Evolutionary conservation across 192 early-diverging fungal genomes (phyloP).

Genomic region (Coemansia nantahalensis): DNA sequence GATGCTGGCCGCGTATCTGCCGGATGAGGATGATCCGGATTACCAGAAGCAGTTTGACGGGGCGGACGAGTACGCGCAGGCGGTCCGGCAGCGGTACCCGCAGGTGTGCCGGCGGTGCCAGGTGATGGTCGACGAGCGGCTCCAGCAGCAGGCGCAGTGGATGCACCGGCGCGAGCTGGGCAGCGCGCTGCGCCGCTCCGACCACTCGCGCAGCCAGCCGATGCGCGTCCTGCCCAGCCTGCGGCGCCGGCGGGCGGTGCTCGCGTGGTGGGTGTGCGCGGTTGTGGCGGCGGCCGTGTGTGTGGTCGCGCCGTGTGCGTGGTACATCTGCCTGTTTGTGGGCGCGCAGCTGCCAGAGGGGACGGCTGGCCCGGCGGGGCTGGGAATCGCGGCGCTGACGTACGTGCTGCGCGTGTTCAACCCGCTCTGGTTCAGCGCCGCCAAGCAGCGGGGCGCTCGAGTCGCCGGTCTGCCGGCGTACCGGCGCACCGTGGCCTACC

Average conservation of each 20-base stretch:
- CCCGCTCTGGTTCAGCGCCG: conserved; percentile 40
- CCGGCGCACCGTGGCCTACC: conserved; percentile 9
- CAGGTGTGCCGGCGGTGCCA: conserved; percentile 38
- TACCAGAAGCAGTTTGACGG: conserved; percentile 6
- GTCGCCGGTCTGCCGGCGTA: conserved; percentile 29
- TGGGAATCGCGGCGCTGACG: conserved; percentile 13
- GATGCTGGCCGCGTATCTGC: conserved; percentile 36
- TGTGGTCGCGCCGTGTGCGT: conserved; percentile 13
- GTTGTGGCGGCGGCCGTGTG: conserved; percentile 6
- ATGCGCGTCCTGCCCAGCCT: conserved; percentile 26
- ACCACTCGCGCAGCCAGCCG: conserved; percentile 10
- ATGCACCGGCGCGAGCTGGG: conserved; percentile 30
- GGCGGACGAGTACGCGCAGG: conserved; percentile 31
- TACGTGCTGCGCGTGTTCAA: conserved; percentile 27
- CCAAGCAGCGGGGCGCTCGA: conserved; percentile 27
- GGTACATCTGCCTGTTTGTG: conserved; percentile 4
- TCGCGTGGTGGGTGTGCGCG: conserved; percentile 23
- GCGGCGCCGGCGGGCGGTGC: conserved; percentile 25
- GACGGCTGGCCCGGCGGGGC: background rate
- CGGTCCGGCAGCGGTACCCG: conserved; percentile 34
- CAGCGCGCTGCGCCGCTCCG: conserved; percentile 28
- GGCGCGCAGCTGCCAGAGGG: background rate
- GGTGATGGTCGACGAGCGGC: conserved; percentile 21
- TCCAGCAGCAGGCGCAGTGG: conserved; percentile 43
- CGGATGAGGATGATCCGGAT: conserved; percentile 33